Evolutionary conservation across 2,329 filamentous ascomycete genomes (phyloP).

Genomic region (Diaporthe citriasiana): DNA sequence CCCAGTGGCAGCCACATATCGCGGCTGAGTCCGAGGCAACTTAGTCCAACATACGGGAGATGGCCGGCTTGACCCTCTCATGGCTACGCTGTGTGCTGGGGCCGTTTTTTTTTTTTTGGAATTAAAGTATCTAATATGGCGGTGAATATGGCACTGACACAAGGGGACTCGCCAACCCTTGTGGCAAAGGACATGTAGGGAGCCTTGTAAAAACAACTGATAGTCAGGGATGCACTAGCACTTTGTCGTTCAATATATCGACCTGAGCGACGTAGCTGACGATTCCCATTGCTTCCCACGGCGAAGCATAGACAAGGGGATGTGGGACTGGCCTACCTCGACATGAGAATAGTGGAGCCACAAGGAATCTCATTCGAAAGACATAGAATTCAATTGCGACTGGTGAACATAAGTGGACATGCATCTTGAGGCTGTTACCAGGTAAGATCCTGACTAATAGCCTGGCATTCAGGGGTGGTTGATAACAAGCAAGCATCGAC

Average conservation of each 20-base stretch:
- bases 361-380: background rate
- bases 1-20: background rate
- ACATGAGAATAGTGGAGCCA: background rate
- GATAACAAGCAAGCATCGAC: too few relatives aligned
- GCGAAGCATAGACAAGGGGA: background rate
- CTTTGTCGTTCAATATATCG: background rate
- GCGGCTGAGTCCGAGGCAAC: background rate
- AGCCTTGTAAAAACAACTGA: background rate
- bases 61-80: background rate
- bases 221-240: background rate
- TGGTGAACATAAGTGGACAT: background rate
- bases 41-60: background rate
- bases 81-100: background rate
- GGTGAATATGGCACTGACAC: background rate
- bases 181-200: background rate
- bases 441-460: background rate
- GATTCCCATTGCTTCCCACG: background rate
- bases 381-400: background rate
- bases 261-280: too few relatives aligned
- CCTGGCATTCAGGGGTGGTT: background rate
- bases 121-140: background rate
- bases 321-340: background rate
- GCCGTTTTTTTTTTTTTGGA: background rate
- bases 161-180: background rate
- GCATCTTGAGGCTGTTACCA: background rate